A percentile compares a stretch with the other conserved stretches of the same genome.
phyloP scores from a whole-genome alignment of 345 rosid genomes.

The thale cress (Arabidopsis thaliana) region TAIR10.1 NC_003070.9:7952001-7952500 shows the following conservation, averaged over 20 bases:
- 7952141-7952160: conserved; percentile 87
- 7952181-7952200: conserved; percentile 1
- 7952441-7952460: not conserved
- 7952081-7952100: conserved; percentile 71
- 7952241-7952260: not conserved
- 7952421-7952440: not conserved
- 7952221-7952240: not conserved
- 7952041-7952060: conserved; percentile 51
- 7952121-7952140: conserved; percentile 66
- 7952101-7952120: conserved; percentile 86
- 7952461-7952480: conserved; percentile 11
- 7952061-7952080: conserved; percentile 69
- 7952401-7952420: not conserved
- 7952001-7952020: conserved; percentile 65
- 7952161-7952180: conserved; percentile 50
- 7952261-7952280: not conserved
- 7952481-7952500: not conserved
- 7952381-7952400: not conserved
- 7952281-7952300: not conserved
- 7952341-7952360: conserved; percentile 11
- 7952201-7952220: not conserved
- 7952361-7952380: not conserved
- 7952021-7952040: conserved; percentile 54
- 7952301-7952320: not conserved
- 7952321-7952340: not conserved